Base-by-base conservation (phyloP, 2,329 filamentous ascomycete species). In the Colletotrichum sp. region DNA sequence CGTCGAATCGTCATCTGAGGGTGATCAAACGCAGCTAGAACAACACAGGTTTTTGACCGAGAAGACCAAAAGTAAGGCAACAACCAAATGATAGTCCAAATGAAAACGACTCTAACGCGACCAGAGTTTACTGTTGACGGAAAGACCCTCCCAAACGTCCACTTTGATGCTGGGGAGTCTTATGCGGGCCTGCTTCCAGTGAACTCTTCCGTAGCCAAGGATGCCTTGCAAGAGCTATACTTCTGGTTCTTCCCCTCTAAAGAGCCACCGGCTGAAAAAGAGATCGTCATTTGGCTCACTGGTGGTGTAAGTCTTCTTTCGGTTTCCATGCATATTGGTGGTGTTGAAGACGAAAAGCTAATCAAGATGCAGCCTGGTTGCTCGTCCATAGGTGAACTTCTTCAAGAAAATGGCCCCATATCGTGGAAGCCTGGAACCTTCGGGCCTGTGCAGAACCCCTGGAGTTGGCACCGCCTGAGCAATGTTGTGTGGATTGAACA, bases 401-500 rank as follows among this genome's bases (percentile, higher is more conserved):
- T 96, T 8, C 93, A 95, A 70, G 94, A 96, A 79, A 96, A 95
- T 79, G 94, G 94, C 0, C 93, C 94, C 0, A 93, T 95, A 79
- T 74, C 89, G 4, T 95, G 93, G 93, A 90, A 93, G 81, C 88
- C 91, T 16, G 95, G 95, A 39, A 96, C 94, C 1, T 90, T 88
- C 71, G 87, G 88, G 18, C 94, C 94, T 0, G 87, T 92, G 0
- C 85, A 87, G 61, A 95, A 96, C 81, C 88, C 90, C 0, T 96
- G 93, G 85, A 90, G 90, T n/a, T 96, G 94, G 94, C 90, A 91
- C 76, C 93, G 93, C 68, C 84, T 96, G 55, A 94, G 94, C 71
- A 95, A 96, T 82, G 90, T 96, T 80, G 86, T 97, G 64, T 97
- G 92, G 91, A 88, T 94, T 15, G 94, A 95, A 79, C 93, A 94